Base-by-base conservation (phyloP, 208 protist genomes). In the Leishmania tarentolae region DNA sequence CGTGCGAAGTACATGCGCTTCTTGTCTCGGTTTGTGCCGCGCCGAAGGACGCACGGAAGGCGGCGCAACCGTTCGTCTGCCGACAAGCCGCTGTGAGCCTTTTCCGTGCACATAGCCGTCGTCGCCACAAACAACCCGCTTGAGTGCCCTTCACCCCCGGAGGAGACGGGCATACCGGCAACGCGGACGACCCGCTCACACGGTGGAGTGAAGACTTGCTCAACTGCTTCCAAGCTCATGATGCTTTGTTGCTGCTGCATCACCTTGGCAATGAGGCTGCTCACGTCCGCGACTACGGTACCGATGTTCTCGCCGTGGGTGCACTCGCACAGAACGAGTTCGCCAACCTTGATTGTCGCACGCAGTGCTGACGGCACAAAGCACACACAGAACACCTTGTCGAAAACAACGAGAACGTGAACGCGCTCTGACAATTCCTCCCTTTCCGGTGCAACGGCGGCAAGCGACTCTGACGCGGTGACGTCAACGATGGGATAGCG, bases 21-120 rank as follows among this genome's bases (percentile, higher is more conserved):
- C 79, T 93, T 95, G 66, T 94, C 91, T 21, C 92, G 92, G 78
- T 96, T 96, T 61, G 93, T 88, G 72, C 91, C 91, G 52, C 91
- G 85, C 11, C 93, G 90, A 57, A 92, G 70, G 19, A 96, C 77
- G 28, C 85, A 84, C 11, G 93, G 93, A 68, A 96, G 86, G 17
- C 93, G 93, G 13, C 87, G 66, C 19, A 94, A 50, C 63, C 46
- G 68, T 52, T 84, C 76, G 50, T 90, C 86, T 0, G 24, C n/a
- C 7, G 74, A 40, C 4, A 88, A 61, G 63, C 88, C 84, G 35
- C 78, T 76, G 13, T n/a, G 40, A 24, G 68, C 46, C 37, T 77
- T 75, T 46, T 79, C 66, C 31, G 44, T 28, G 75, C 85, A 87
- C 37, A 88, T 40, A 7, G 82, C 61, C 24, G 57, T 65, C 9